phyloP scores from a whole-genome alignment of 208 protist genomes.

The Wallacemonas collosoma region DNA sequence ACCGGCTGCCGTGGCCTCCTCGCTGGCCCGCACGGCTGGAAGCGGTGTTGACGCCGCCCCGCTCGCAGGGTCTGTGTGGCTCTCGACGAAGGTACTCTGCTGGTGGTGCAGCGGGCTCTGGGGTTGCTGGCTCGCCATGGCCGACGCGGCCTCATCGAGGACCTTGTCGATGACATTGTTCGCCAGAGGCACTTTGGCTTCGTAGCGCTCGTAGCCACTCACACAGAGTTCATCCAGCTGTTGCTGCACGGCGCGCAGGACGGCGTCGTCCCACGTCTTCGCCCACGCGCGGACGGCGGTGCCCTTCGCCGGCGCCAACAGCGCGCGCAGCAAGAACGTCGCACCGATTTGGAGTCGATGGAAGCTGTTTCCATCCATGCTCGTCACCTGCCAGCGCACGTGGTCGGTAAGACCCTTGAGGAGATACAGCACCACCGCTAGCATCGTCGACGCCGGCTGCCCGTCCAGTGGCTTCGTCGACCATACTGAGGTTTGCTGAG shows the following conservation, averaged over 20 bases:
- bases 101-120: neutral
- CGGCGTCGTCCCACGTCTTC: slow-evolving; percentile 49
- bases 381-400: slow-evolving; percentile 34
- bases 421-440: slow-evolving; percentile 55
- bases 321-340: slow-evolving; percentile 69
- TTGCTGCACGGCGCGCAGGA: slow-evolving; percentile 32
- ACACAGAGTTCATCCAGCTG: slow-evolving; percentile 76
- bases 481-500: slow-evolving; percentile 35
- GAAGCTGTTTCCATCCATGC: slow-evolving; percentile 32
- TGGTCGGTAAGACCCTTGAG: slow-evolving; percentile 69
- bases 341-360: slow-evolving; percentile 65
- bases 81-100: neutral
- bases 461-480: slow-evolving; percentile 46
- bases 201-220: slow-evolving; percentile 75
- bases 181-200: slow-evolving; percentile 62
- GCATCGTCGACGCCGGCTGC: slow-evolving; percentile 37
- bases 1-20: no score
- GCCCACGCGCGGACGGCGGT: slow-evolving; percentile 47
- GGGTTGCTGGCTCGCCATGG: neutral
- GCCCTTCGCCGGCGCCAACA: slow-evolving; percentile 52
- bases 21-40: no score
- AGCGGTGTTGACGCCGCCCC: neutral
- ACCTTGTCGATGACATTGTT: slow-evolving; percentile 59
- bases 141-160: slow-evolving; percentile 35
- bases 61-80: neutral